Evolutionary conservation across 768 basidiomycete genomes (phyloP).

Genomic region (Auricularia sp.): DNA sequence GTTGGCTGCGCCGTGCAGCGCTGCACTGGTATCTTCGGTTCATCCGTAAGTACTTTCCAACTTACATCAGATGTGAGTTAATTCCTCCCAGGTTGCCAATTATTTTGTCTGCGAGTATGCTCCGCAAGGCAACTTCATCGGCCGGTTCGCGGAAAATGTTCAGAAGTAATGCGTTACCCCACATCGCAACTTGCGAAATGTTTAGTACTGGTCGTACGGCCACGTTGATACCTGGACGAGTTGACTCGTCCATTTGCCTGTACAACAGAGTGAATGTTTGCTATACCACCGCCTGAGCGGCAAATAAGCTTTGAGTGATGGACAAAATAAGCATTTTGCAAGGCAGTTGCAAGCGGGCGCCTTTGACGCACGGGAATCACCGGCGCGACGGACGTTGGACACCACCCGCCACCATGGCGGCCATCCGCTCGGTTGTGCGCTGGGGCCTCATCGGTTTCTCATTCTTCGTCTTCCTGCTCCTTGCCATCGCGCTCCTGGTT

Average conservation of each 20-base stretch:
- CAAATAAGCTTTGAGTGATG: too few species aligned
- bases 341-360: too few species aligned
- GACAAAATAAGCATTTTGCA: too few species aligned
- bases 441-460: constrained; percentile 31
- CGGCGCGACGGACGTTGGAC: too few species aligned
- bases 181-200: background rate
- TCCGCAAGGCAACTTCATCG: constrained; percentile 53
- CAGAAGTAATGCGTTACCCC: constrained; percentile 1
- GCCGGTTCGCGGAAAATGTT: constrained; percentile 36
- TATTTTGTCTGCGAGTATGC: constrained; percentile 65
- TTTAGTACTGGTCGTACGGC: background rate
- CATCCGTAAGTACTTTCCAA: constrained; percentile 17
- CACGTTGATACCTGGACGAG: background rate
- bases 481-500: constrained; percentile 34
- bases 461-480: constrained; percentile 26
- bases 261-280: too few species aligned
- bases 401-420: constrained; percentile 41
- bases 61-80: constrained; percentile 22
- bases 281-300: too few species aligned
- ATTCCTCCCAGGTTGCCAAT: constrained; percentile 34
- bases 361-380: too few species aligned
- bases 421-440: constrained; percentile 43
- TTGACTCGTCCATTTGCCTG: background rate
- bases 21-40: constrained; percentile 49
- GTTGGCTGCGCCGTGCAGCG: constrained; percentile 52